These are phyloP conservation scores for Gonium pectorale DNA, from an alignment of 139 green algal species.

Conservation along the genomic window DNA sequence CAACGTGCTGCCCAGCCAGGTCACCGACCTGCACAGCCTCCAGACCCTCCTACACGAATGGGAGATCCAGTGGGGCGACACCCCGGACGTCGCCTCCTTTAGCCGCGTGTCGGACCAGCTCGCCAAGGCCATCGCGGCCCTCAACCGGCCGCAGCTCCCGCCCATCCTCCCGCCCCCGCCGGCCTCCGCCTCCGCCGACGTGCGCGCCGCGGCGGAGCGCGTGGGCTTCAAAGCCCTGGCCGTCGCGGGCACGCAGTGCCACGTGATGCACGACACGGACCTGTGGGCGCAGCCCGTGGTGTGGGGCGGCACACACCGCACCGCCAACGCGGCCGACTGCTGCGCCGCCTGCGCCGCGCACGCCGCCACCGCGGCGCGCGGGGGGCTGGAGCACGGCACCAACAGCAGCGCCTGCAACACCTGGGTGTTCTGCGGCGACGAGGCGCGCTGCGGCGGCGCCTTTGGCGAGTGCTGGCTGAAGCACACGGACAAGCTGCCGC, in stretches of 20 bases:
- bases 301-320: conserved; percentile 43
- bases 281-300: conserved; percentile 28
- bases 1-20: background rate
- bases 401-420: conserved; percentile 37
- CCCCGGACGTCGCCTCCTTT: background rate
- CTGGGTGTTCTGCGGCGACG: conserved; percentile 33
- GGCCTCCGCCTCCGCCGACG: background rate
- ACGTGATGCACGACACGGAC: background rate
- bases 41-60: background rate
- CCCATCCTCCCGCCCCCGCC: background rate
- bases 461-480: conserved; percentile 40
- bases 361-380: background rate
- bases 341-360: conserved; percentile 50
- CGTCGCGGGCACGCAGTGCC: background rate
- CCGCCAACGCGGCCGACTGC: conserved; percentile 46
- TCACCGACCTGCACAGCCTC: conserved; percentile 4
- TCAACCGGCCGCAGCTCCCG: background rate
- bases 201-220: background rate
- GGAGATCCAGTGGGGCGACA: background rate
- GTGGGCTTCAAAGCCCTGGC: background rate
- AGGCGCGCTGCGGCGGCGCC: background rate
- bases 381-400: conserved; percentile 10
- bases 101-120: background rate
- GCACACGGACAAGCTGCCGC: conserved; percentile 63
- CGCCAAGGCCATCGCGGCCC: background rate